Evolutionary conservation across 2,329 filamentous ascomycete genomes (phyloP).

Genomic region (Trichoderma simmonsii): DNA sequence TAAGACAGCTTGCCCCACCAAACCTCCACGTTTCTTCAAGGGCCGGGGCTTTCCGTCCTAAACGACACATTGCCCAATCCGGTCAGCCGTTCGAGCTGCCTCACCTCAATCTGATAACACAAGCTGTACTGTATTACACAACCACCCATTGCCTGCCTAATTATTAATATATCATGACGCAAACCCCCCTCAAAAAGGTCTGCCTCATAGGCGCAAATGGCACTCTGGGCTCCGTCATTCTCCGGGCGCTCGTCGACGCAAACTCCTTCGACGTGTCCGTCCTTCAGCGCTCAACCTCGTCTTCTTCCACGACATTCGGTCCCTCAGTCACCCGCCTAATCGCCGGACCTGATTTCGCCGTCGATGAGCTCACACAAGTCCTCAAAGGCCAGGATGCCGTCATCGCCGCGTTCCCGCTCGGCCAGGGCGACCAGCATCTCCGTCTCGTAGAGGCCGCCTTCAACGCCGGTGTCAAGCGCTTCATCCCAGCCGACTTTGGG

Average conservation of each 20-base stretch:
- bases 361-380: slow-evolving; percentile 42
- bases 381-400: slow-evolving; percentile 58
- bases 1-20: background rate
- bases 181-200: slow-evolving; percentile 30
- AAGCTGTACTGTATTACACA: background rate
- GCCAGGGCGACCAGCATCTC: slow-evolving; percentile 43
- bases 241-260: slow-evolving; percentile 36
- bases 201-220: slow-evolving; percentile 38
- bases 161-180: background rate
- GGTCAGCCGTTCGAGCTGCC: background rate
- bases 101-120: background rate
- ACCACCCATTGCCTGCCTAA: background rate
- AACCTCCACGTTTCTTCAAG: background rate
- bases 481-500: slow-evolving; percentile 59
- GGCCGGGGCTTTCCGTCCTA: background rate
- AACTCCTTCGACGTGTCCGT: slow-evolving; percentile 50
- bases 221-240: slow-evolving; percentile 39
- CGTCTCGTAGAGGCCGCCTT: slow-evolving; percentile 57
- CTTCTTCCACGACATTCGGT: slow-evolving; percentile 25
- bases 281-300: slow-evolving; percentile 47
- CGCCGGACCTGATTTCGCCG: slow-evolving; percentile 30
- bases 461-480: slow-evolving; percentile 57
- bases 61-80: background rate
- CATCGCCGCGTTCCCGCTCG: slow-evolving; percentile 38
- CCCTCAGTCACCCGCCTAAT: slow-evolving; percentile 22